Evolutionary conservation across 2,329 filamentous ascomycete genomes (phyloP).

Genomic region (Aspergillus latus): DNA sequence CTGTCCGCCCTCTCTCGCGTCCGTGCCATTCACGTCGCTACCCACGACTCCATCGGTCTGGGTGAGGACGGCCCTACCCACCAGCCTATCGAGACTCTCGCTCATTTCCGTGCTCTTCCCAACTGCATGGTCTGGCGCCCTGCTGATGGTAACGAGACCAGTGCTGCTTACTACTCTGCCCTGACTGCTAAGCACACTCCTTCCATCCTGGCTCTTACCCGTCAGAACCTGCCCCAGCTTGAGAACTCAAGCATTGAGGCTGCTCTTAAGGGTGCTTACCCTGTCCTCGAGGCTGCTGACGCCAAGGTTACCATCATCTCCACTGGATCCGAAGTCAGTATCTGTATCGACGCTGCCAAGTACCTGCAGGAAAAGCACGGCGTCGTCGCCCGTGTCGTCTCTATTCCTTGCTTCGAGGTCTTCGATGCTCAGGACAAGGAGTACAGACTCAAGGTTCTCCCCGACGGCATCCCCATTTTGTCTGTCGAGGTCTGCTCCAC

Average conservation of each 20-base stretch:
- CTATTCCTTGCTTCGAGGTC: conserved; percentile 94
- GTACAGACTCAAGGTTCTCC: conserved; percentile 88
- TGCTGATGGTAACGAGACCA: conserved; percentile 97
- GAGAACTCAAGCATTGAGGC: conserved; percentile 89
- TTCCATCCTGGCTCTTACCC: conserved; percentile 89
- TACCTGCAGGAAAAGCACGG: conserved; percentile 84
- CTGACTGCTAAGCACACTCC: conserved; percentile 87
- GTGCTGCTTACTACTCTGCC: conserved; percentile 94
- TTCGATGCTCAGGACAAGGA: conserved; percentile 94
- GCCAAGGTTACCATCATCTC: conserved; percentile 88
- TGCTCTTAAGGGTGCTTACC: conserved; percentile 93
- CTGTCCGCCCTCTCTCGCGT: conserved; percentile 88
- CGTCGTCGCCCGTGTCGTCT: conserved; percentile 87
- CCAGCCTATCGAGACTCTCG: conserved; percentile 97
- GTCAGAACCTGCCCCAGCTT: conserved; percentile 97
- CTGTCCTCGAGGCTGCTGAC: conserved; percentile 77
- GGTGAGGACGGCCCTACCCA: conserved; percentile 98
- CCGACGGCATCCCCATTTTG: conserved; percentile 88
- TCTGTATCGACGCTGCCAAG: conserved; percentile 91
- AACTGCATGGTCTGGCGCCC: conserved; percentile 99
- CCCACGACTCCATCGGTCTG: conserved; percentile 98
- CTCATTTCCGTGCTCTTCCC: conserved; percentile 96
- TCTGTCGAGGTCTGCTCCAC: conserved; percentile 97
- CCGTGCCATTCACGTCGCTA: conserved; percentile 92
- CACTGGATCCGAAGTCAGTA: conserved; percentile 92